Percentiles rank a stretch among this genome's conserved stretches.
Conservation (phyloP, 2,329 filamentous ascomycete species). For the Penicillium sp. region DNA sequence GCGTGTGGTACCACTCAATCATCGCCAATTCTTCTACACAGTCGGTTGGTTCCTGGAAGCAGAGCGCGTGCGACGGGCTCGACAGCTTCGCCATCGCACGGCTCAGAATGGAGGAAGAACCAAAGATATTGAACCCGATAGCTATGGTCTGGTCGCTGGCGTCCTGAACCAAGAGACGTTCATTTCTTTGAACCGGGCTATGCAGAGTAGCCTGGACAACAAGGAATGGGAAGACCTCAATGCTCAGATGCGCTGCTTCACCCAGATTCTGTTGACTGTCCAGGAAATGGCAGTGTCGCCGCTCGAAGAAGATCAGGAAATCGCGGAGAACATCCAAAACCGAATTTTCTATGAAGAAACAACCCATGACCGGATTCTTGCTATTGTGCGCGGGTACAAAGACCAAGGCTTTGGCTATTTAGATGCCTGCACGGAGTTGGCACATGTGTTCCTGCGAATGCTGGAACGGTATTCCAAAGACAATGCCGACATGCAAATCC, state of each 20-base stretch:
- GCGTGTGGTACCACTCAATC: slow-evolving; percentile 73
- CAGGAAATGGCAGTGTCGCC: slow-evolving; percentile 86
- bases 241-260: slow-evolving; percentile 89
- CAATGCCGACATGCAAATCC: slow-evolving; percentile 89
- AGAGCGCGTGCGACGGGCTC: slow-evolving; percentile 69
- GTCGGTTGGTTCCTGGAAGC: slow-evolving; percentile 90
- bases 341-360: slow-evolving; percentile 98
- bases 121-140: slow-evolving; percentile 65
- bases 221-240: slow-evolving; percentile 87
- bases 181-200: slow-evolving; percentile 77
- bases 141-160: slow-evolving; percentile 81
- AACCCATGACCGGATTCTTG: slow-evolving; percentile 82
- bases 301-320: slow-evolving; percentile 92
- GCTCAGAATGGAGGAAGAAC: slow-evolving; percentile 49
- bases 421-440: slow-evolving; percentile 85
- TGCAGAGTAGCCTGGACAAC: slow-evolving; percentile 75
- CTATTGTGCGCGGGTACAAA: slow-evolving; percentile 81
- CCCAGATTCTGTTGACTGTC: slow-evolving; percentile 86
- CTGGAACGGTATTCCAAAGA: slow-evolving; percentile 92
- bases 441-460: slow-evolving; percentile 88
- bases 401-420: slow-evolving; percentile 93
- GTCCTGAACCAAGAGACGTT: slow-evolving; percentile 96
- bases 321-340: slow-evolving; percentile 93
- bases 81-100: slow-evolving; percentile 52
- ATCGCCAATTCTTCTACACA: slow-evolving; percentile 86